These are phyloP conservation scores for Rhodotorula glutinis DNA, from an alignment of 1,284 basidiomycete genomes.

Conservation along the genomic window DNA sequence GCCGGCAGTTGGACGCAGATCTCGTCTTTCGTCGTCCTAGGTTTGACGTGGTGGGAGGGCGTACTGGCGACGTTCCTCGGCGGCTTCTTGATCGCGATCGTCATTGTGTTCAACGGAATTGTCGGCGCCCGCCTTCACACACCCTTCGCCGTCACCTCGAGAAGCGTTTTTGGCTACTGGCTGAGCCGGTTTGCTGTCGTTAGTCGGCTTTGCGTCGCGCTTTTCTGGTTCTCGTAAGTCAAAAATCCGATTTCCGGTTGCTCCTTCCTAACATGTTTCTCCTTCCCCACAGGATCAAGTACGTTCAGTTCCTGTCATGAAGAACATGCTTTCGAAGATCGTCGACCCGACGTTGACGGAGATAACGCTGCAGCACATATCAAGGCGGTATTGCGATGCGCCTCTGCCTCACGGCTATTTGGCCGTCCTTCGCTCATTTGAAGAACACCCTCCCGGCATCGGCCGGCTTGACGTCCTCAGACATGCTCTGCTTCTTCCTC, in stretches of 20 bases:
- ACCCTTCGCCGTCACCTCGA: constrained; percentile 65
- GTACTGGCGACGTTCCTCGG: constrained; percentile 25
- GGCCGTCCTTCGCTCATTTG: constrained; percentile 41
- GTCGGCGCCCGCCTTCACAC: constrained; percentile 22
- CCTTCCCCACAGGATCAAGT: constrained; percentile 52
- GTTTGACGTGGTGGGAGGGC: constrained; percentile 25
- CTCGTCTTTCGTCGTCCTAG: constrained; percentile 14
- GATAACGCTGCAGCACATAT: neutral
- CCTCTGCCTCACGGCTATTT: constrained; percentile 41
- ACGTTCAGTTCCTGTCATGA: constrained; percentile 44
- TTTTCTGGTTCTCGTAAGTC: constrained; percentile 27
- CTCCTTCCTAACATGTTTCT: too few relatives aligned
- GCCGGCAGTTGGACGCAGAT: constrained; percentile 19
- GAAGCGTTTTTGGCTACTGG: constrained; percentile 76
- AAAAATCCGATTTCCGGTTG: too few relatives aligned
- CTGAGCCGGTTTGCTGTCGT: constrained; percentile 63
- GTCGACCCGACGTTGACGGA: too few relatives aligned
- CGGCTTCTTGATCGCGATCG: constrained; percentile 37
- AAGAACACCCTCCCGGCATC: constrained; percentile 24
- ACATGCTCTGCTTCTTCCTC: constrained; percentile 71
- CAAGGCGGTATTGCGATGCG: constrained; percentile 26
- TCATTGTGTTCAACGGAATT: constrained; percentile 38
- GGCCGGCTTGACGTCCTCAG: constrained; percentile 44
- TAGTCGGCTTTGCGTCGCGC: constrained; percentile 19
- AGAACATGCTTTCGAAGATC: constrained; percentile 27